phyloP scores from a whole-genome alignment of 1,284 basidiomycete species.

The Phylloporus sp. region DNA sequence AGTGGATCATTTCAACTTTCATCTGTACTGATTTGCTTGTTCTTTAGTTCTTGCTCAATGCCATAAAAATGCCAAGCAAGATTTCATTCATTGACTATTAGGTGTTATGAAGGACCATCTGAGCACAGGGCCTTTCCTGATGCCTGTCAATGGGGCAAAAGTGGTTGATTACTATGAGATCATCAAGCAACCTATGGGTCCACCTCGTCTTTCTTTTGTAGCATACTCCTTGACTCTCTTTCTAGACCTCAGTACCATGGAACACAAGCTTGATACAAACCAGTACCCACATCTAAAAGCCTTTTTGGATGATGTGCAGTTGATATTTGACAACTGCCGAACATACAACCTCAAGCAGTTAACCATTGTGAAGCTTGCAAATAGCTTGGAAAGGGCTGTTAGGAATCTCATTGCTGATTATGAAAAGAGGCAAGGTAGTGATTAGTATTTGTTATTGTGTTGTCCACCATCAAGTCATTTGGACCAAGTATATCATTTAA shows the following conservation, averaged over 20 bases:
- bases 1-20: slow-evolving; percentile 31
- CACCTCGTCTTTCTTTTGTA: slow-evolving; percentile 28
- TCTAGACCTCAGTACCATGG: slow-evolving; percentile 89
- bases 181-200: slow-evolving; percentile 94
- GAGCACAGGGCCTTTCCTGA: slow-evolving; percentile 86
- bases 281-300: slow-evolving; percentile 79
- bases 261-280: slow-evolving; percentile 86
- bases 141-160: slow-evolving; percentile 83
- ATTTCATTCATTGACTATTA: slow-evolving; percentile 83
- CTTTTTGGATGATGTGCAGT: slow-evolving; percentile 83
- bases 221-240: slow-evolving; percentile 2
- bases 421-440: slow-evolving; percentile 27
- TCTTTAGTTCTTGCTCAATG: slow-evolving; percentile 44
- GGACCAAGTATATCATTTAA: too few species aligned
- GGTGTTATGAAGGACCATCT: slow-evolving; percentile 83
- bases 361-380: slow-evolving; percentile 87
- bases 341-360: slow-evolving; percentile 88
- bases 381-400: slow-evolving; percentile 76
- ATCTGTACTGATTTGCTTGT: slow-evolving; percentile 2
- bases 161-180: slow-evolving; percentile 93
- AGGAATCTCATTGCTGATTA: slow-evolving; percentile 53
- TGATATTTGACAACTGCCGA: slow-evolving; percentile 93
- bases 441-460: background rate
- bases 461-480: too few species aligned
- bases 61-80: slow-evolving; percentile 61